phyloP scores from a whole-genome alignment of 148 eudicot species.

The Rhododendron molle region DNA sequence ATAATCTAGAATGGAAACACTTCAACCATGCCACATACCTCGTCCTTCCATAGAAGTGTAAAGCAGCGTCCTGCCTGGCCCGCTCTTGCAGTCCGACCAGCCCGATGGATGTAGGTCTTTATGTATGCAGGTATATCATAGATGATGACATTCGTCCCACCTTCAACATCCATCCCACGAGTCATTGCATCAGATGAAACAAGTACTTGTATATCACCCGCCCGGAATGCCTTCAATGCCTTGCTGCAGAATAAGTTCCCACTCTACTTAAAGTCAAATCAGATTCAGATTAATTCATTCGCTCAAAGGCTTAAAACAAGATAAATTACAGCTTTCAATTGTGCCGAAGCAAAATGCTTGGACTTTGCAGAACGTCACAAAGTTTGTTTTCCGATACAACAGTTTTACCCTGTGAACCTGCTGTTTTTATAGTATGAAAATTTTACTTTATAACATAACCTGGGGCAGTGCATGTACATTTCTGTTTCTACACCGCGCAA shows the following conservation, averaged over 20 bases:
- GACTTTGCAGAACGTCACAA: not conserved
- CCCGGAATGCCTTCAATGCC: conserved; percentile 65
- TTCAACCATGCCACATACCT: conserved; percentile 42
- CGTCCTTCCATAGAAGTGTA: conserved; percentile 64
- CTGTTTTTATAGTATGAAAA: not conserved
- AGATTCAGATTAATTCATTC: not conserved
- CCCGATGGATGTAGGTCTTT: conserved; percentile 91
- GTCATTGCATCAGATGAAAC: conserved; percentile 92
- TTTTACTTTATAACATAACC: no score
- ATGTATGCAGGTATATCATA: conserved; percentile 77
- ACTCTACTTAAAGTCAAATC: not conserved
- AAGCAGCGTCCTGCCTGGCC: conserved; percentile 82
- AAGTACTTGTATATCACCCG: conserved; percentile 65
- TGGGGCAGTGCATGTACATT: no score
- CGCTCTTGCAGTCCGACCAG: conserved; percentile 98
- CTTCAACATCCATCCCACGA: conserved; percentile 98
- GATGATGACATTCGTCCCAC: conserved; percentile 79
- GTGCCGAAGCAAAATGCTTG: not conserved
- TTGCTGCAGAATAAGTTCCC: conserved; percentile 46
- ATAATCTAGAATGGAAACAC: conserved; percentile 5
- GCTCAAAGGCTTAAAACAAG: not conserved
- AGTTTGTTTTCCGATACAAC: not conserved
- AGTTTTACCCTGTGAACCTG: not conserved
- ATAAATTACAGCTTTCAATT: not conserved
- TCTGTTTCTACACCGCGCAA: no score